phyloP scores from a whole-genome alignment of 2,329 filamentous ascomycete genomes.

The Aspergillus novoparasiticus region DNA sequence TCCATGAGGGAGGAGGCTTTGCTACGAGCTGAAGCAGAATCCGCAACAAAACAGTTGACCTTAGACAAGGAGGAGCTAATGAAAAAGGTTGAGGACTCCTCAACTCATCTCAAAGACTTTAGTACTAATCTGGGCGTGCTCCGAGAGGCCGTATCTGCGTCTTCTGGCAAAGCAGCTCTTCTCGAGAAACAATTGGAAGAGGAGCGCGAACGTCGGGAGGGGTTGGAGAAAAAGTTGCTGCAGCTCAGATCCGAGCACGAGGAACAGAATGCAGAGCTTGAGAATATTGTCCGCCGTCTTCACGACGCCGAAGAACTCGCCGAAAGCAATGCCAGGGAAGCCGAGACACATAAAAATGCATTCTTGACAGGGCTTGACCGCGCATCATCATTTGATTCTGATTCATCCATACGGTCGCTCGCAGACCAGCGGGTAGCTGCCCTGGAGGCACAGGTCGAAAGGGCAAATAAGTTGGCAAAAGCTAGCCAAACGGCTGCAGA shows the following conservation, averaged over 20 bases:
- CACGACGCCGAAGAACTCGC: conserved; percentile 85
- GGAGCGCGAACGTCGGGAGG: conserved; percentile 74
- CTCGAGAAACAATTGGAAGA: conserved; percentile 78
- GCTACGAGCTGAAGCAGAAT: conserved; percentile 73
- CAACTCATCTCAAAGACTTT: conserved; percentile 70
- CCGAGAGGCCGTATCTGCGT: conserved; percentile 75
- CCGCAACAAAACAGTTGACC: conserved; percentile 72
- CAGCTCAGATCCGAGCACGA: conserved; percentile 84
- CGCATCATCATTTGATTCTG: conserved; percentile 53
- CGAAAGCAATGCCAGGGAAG: conserved; percentile 84
- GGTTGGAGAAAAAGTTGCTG: conserved; percentile 73
- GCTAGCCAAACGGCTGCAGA: conserved; percentile 91
- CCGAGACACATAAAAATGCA: conserved; percentile 78
- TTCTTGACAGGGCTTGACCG: conserved; percentile 82
- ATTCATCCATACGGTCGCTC: conserved; percentile 38
- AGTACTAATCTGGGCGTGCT: conserved; percentile 72
- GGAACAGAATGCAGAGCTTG: conserved; percentile 74
- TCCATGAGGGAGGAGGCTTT: conserved; percentile 79
- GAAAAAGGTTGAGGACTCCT: conserved; percentile 66
- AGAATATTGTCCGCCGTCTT: conserved; percentile 71
- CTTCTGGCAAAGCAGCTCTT: conserved; percentile 72
- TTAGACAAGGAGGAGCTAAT: conserved; percentile 84
- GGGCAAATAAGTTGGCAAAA: conserved; percentile 77
- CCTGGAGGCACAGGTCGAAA: conserved; percentile 76
- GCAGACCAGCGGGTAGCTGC: conserved; percentile 63